Conservation (phyloP, 225 moss, liverwort and hornwort species). For the Ulota crispa region DNA sequence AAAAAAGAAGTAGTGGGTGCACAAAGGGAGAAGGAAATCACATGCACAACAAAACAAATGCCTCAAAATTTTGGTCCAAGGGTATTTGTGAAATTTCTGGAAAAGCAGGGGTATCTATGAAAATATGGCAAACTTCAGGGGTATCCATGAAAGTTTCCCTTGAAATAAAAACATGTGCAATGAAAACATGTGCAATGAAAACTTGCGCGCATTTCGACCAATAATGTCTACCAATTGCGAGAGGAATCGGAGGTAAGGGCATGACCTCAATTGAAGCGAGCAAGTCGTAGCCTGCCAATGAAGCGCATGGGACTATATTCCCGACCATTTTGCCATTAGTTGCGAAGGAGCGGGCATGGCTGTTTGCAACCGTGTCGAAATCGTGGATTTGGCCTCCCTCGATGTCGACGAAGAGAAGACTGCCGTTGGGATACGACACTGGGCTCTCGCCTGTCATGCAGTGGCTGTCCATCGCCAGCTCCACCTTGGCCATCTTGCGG, state of each 20-base stretch:
- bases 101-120: no score
- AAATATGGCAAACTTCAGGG: no score
- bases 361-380: slow-evolving; percentile 39
- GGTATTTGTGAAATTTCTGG: no score
- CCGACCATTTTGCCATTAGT: slow-evolving; percentile 40
- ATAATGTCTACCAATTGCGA: background rate
- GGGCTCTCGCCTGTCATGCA: slow-evolving; percentile 46
- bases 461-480: slow-evolving; percentile 32
- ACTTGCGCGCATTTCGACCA: background rate
- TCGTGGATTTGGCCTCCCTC: slow-evolving; percentile 39
- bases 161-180: no score
- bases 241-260: no score
- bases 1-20: no score
- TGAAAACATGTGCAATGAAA: no score
- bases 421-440: slow-evolving; percentile 39
- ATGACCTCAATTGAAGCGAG: slow-evolving; percentile 42
- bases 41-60: no score
- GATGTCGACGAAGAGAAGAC: slow-evolving; percentile 47
- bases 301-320: slow-evolving; percentile 43
- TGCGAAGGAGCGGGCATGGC: slow-evolving; percentile 6
- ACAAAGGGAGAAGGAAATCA: no score
- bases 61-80: no score
- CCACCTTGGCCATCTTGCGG: slow-evolving; percentile 46
- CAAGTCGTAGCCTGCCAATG: slow-evolving; percentile 38
- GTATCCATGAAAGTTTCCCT: no score